phyloP scores from a whole-genome alignment of 139 green algal species.

The Picochlorum sp. region DNA sequence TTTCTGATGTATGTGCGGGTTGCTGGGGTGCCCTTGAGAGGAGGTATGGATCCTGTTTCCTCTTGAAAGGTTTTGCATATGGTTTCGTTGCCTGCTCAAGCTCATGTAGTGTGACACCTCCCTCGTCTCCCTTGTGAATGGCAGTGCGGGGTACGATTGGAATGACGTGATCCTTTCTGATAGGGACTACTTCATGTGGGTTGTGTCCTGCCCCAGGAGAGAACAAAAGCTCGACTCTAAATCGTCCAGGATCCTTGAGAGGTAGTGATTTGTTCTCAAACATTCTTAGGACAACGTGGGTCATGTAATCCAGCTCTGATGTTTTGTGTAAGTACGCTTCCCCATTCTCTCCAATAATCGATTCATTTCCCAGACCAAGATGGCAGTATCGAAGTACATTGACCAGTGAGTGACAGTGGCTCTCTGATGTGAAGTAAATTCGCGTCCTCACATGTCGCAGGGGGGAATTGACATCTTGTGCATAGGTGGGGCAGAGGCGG shows the following conservation, averaged over 20 bases:
- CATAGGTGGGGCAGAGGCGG: conserved; percentile 77
- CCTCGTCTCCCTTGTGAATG: conserved; percentile 28
- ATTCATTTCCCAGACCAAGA: conserved; percentile 19
- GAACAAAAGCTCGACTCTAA: conserved; percentile 81
- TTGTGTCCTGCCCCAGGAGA: conserved; percentile 62
- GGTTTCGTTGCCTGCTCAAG: conserved; percentile 26
- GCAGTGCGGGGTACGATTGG: conserved; percentile 32
- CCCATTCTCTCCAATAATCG: conserved; percentile 21
- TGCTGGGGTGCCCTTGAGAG: background rate
- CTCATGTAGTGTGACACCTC: conserved; percentile 19
- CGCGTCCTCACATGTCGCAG: conserved; percentile 92
- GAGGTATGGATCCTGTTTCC: background rate
- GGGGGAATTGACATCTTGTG: conserved; percentile 85
- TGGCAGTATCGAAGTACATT: conserved; percentile 87
- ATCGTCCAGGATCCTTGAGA: conserved; percentile 59
- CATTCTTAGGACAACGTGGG: conserved; percentile 92
- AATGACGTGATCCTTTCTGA: conserved; percentile 45
- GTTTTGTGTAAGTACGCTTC: conserved; percentile 43
- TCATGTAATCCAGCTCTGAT: conserved; percentile 93
- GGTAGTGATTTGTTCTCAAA: conserved; percentile 86
- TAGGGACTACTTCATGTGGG: conserved; percentile 33
- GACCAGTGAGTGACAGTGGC: conserved; percentile 90
- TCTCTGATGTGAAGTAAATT: conserved; percentile 98
- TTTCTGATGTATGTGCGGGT: conserved; percentile 7
- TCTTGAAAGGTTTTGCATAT: conserved; percentile 36